phyloP scores from a whole-genome alignment of 164 flowering plant species.

The Brasenia schreberi region DNA sequence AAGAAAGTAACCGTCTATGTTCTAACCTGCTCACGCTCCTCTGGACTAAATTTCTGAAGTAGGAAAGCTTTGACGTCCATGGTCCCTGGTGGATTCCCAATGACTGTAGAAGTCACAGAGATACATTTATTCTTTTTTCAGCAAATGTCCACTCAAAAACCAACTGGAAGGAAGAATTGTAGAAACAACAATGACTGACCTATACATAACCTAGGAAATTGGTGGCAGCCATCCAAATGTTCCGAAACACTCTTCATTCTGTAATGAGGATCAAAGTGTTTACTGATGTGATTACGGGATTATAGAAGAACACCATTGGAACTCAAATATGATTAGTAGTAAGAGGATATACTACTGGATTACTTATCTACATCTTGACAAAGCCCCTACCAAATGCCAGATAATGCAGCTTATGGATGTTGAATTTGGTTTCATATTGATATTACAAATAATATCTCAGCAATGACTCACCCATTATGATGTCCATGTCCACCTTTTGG shows the following conservation, averaged over 20 bases:
- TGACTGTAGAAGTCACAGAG: constrained; percentile 29
- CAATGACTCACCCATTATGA: constrained; percentile 70
- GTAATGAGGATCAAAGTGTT: constrained; percentile 5
- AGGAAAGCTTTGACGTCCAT: constrained; percentile 96
- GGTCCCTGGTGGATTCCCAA: constrained; percentile 90
- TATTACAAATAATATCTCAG: background rate
- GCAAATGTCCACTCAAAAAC: background rate
- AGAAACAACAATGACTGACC: constrained; percentile 28
- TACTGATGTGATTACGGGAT: background rate
- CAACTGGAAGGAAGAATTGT: background rate
- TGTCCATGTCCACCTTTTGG: constrained; percentile 95
- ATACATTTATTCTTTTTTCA: background rate
- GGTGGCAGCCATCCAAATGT: constrained; percentile 68
- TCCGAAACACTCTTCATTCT: constrained; percentile 82
- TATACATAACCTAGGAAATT: constrained; percentile 79
- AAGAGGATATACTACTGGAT: background rate
- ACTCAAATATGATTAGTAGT: background rate
- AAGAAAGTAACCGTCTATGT: constrained; percentile 7
- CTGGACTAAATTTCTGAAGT: constrained; percentile 73
- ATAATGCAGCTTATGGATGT: no score
- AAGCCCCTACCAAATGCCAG: no score
- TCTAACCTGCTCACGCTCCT: constrained; percentile 56
- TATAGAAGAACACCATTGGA: background rate
- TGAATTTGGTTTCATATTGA: no score
- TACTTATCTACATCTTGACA: background rate